Base-by-base conservation (phyloP, 2,329 filamentous ascomycete genomes). In the Thyridium curvatum region DNA sequence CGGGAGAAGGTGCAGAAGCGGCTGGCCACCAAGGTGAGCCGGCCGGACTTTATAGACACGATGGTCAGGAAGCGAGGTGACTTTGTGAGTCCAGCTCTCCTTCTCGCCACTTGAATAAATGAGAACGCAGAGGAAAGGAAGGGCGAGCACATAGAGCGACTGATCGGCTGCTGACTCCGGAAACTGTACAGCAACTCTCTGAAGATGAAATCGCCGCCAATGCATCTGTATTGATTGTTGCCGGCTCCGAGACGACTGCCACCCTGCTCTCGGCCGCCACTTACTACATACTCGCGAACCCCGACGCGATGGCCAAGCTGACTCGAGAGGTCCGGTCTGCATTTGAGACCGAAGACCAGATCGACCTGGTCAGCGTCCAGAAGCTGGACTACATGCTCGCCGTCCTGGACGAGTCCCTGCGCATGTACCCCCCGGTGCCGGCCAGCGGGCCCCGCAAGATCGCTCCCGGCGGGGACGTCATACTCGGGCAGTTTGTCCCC, bases 211-310 rank as follows among this genome's bases (percentile, higher is more conserved):
- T 38, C 18, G 15, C 18, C 14, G 39, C 18, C 35, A 42, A 41
- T 14, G 29, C 36, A 2, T 26, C 43, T n/a, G 46, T 58, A 10
- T 47, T 65, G 3, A 55, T 74, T 21, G 52, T 68, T 12, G 70
- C 68, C 6, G 70, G 71, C 4, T 68, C 65, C 3, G 71, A 75
- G 47, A 76, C 71, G 5, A 72, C 69, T 1, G 66, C 71, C 0
- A 71, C 68, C 0, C 52, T 67, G 3, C 54, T 74, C 13, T 52
- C 59, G 44, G 50, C 66, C 46, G 47, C 56, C 43, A 46, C 55
- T 0, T 73, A 60, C 42, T 50, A 66, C 4, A 52, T 74, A 8
- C 49, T 68, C 3, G 56, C 52, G 4, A 54, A 68, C 39, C 61
- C 59, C 0, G 46, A 55, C 2, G 52, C 55, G 0, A 46, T 69